phyloP scores from a whole-genome alignment of 257 asterid genomes.

The Nicotiana paniculata region DNA sequence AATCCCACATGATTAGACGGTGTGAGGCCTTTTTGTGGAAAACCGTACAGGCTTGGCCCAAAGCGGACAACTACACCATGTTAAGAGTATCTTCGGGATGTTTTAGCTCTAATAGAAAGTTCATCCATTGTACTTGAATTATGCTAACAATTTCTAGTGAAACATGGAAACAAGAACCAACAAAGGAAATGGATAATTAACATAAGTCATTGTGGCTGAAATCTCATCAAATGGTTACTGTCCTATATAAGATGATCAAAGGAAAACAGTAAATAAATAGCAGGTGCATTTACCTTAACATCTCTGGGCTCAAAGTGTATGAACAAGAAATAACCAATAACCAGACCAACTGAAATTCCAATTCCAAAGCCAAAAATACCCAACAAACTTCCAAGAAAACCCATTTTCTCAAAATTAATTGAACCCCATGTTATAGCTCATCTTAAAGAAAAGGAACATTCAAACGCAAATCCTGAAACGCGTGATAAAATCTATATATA shows the following conservation, averaged over 20 bases:
- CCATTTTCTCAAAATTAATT: slow-evolving; percentile 29
- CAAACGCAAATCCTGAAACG: not conserved
- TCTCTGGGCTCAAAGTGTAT: slow-evolving; percentile 35
- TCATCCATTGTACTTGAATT: not conserved
- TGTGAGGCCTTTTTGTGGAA: too few species aligned
- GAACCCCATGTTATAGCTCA: not conserved
- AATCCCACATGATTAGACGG: too few species aligned
- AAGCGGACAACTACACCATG: too few species aligned
- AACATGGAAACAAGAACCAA: not conserved
- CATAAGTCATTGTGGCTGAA: not conserved
- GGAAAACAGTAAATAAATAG: not conserved
- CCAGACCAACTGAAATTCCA: slow-evolving; percentile 52
- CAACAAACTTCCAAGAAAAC: slow-evolving; percentile 38
- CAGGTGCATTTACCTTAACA: slow-evolving; percentile 32
- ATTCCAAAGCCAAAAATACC: slow-evolving; percentile 50
- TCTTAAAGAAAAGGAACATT: not conserved
- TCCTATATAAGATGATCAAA: too few species aligned
- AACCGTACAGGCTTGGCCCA: too few species aligned
- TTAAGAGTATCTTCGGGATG: too few species aligned
- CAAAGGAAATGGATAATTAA: not conserved
- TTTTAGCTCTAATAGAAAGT: too few species aligned
- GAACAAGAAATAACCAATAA: slow-evolving; percentile 57
- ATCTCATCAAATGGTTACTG: not conserved
- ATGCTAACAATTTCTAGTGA: not conserved
- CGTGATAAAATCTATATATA: not conserved